Evolutionary conservation across 345 rosid genomes (phyloP).

Genomic region (Hibiscus syriacus): DNA sequence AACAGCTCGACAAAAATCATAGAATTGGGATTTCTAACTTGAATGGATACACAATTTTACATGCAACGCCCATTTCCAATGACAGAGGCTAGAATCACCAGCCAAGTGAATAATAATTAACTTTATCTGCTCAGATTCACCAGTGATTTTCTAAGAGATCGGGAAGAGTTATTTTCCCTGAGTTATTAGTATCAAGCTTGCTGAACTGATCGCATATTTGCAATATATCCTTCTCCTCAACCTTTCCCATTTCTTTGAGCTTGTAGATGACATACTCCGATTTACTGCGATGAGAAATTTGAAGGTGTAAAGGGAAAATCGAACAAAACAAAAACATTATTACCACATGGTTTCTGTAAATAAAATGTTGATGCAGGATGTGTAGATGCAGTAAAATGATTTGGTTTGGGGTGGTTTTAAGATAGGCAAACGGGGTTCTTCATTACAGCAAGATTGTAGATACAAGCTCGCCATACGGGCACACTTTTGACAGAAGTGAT

Average conservation of each 20-base stretch:
- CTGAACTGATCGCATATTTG: constrained; percentile 51
- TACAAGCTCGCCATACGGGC: too few relatives aligned
- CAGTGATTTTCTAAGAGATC: constrained; percentile 34
- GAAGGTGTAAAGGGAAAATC: too few relatives aligned
- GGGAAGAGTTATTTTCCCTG: constrained; percentile 49
- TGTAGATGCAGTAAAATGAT: too few relatives aligned
- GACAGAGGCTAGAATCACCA: background rate
- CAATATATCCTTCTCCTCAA: constrained; percentile 49
- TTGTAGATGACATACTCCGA: constrained; percentile 63
- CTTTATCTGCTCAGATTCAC: background rate
- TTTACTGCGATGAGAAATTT: constrained; percentile 50
- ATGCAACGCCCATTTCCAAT: background rate
- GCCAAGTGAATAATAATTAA: background rate
- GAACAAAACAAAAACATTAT: background rate
- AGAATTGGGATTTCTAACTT: constrained; percentile 2
- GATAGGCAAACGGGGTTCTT: too few relatives aligned
- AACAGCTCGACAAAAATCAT: background rate
- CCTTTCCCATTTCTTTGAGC: constrained; percentile 70
- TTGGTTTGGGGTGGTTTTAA: too few relatives aligned
- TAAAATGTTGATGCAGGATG: too few relatives aligned
- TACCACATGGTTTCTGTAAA: background rate
- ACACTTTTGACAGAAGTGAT: too few relatives aligned
- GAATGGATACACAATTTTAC: background rate
- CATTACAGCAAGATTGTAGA: too few relatives aligned
- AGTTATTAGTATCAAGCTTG: constrained; percentile 54